Percentiles rank a stretch among this genome's conserved stretches.
phyloP scores from a whole-genome alignment of 192 early-diverging fungal genomes.

The Mortierella hygrophila region DNA sequence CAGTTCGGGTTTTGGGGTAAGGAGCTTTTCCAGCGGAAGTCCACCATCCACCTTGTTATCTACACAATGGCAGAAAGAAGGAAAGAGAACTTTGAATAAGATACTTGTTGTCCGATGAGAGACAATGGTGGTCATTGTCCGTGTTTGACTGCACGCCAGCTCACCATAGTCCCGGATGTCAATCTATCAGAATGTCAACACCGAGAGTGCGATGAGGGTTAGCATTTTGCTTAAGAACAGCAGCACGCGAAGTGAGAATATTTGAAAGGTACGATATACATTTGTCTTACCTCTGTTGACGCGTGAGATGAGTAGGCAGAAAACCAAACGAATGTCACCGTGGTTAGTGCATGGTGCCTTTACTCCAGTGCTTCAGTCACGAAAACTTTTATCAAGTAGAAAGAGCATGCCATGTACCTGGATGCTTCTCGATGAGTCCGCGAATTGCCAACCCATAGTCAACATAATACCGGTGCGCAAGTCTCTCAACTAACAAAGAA shows the following conservation, averaged over 20 bases:
- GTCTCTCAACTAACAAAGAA: conserved; percentile 43
- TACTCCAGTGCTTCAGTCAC: neutral
- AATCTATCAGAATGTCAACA: neutral
- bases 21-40: conserved; percentile 72
- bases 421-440: conserved; percentile 77
- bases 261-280: neutral
- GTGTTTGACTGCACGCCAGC: neutral
- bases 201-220: neutral
- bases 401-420: conserved; percentile 1
- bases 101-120: neutral
- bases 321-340: neutral
- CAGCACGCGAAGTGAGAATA: neutral
- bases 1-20: conserved; percentile 69
- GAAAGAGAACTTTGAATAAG: neutral
- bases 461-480: conserved; percentile 73
- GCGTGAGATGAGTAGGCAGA: neutral
- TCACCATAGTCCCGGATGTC: conserved; percentile 40
- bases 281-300: neutral
- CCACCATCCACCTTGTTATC: conserved; percentile 73
- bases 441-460: conserved; percentile 81
- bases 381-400: neutral
- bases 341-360: neutral
- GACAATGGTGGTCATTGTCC: neutral
- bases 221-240: neutral
- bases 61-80: neutral